Evolutionary conservation across 1,284 basidiomycete genomes (phyloP), one percentile per base, ranked within the genome.

Genomic region (Irpex rosettiformis): DNA sequence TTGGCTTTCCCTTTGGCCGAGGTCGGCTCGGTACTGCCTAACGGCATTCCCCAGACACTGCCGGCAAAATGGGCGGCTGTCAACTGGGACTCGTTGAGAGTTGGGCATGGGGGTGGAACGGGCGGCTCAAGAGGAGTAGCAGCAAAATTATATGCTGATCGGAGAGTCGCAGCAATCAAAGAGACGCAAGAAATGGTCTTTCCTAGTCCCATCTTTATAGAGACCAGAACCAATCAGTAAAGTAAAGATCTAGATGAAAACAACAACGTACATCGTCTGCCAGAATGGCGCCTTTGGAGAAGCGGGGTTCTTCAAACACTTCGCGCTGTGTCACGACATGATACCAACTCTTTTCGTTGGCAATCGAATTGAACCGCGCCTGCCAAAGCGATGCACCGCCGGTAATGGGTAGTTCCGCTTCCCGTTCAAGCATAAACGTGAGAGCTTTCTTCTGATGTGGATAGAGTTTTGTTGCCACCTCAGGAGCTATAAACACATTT

Each of bases 401-500:
- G 18, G 73, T 66, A 21, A 79, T 77, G 25, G 73, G 70, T 59
- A 80, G 80, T 71, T 93, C 91, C 53, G 84, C 82, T 73, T 99
- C 97, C 42, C 96, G 85, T 67, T 96, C 93, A n/a, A 98, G 80
- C 52, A 99, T 77, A 74, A 99, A 99, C 0, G 96, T 94, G 22
- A 99, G 80, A 22, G 96, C 97, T 73, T 97, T 96, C 76, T 96
- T 96, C 77, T 99, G 97, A 77, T 99, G 97, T 16, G 95, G 92
- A 73, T 98, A 98, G 6, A 99, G 79, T 48, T 75, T 81, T n/a
- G 97, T 97, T 33, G 87, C 88, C 61, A 99, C 86, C 67, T 94
- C 86, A n/a, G 83, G 74, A 49, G 80, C 92, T 94, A 68, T 58
- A 21, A 66, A 40, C 29, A 54, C 25, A 13, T 59, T 49, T 65